phyloP scores from a whole-genome alignment of 257 asterid species.

The Nicotiana attenuata region DNA sequence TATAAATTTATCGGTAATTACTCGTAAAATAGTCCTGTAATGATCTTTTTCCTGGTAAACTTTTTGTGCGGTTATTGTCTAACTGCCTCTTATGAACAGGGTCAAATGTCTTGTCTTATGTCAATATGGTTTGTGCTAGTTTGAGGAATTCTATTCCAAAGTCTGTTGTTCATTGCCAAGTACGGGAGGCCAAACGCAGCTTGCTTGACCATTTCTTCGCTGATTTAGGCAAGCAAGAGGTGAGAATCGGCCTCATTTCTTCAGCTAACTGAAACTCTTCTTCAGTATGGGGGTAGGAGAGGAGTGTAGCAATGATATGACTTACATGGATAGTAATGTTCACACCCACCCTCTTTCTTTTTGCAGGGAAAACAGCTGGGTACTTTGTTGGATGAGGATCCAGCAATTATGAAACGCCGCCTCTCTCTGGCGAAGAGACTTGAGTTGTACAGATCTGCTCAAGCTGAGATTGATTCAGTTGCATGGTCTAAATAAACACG shows the following conservation, averaged over 20 bases:
- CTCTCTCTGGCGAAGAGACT: slow-evolving; percentile 57
- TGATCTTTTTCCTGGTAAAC: background rate
- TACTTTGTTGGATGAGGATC: slow-evolving; percentile 68
- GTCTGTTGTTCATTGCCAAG: slow-evolving; percentile 72
- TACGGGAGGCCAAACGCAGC: slow-evolving; percentile 76
- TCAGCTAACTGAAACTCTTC: background rate
- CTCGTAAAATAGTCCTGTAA: background rate
- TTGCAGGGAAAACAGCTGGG: slow-evolving; percentile 56
- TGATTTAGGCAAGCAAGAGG: slow-evolving; percentile 72
- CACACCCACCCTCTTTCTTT: background rate
- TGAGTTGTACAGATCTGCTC: slow-evolving; percentile 71
- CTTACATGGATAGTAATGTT: background rate
- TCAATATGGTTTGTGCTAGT: slow-evolving; percentile 60
- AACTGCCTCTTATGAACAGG: slow-evolving; percentile 27
- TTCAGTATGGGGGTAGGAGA: background rate
- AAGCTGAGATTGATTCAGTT: slow-evolving; percentile 63
- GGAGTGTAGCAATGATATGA: background rate
- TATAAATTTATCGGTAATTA: background rate
- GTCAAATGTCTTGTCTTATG: slow-evolving; percentile 62
- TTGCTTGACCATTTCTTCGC: slow-evolving; percentile 63
- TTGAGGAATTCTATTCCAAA: slow-evolving; percentile 78
- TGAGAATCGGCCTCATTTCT: slow-evolving; percentile 6
- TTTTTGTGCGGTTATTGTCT: background rate
- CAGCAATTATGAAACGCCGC: slow-evolving; percentile 65
- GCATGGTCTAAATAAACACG: slow-evolving; percentile 59